Evolutionary conservation across 495 filamentous ascomycete genomes (phyloP).

Genomic region (Neurospora sp.): DNA sequence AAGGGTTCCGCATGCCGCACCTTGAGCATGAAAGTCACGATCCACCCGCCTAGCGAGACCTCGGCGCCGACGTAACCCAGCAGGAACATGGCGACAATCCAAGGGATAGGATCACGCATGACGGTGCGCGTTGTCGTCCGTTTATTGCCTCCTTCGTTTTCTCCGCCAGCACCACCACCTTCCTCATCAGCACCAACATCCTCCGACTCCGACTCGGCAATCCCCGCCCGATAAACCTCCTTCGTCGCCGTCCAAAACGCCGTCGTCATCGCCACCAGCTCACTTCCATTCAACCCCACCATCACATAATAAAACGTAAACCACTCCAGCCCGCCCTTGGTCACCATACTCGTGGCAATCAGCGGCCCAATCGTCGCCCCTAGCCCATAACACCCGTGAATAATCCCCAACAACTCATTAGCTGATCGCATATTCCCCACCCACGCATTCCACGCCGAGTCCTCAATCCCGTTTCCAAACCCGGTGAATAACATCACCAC

Average conservation of each 20-base stretch:
- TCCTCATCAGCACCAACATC: conserved; percentile 1
- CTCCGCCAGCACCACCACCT: conserved; percentile 18
- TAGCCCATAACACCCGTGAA: conserved; percentile 68
- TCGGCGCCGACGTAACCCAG: conserved; percentile 78
- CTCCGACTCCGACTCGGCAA: not conserved
- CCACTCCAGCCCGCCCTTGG: conserved; percentile 48
- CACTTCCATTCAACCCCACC: conserved; percentile 52
- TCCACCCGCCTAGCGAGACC: conserved; percentile 79
- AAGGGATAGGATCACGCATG: conserved; percentile 44
- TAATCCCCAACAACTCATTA: conserved; percentile 59
- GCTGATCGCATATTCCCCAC: conserved; percentile 65
- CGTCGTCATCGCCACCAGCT: conserved; percentile 39
- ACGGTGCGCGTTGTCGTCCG: conserved; percentile 27
- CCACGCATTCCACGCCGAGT: conserved; percentile 75
- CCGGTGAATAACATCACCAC: conserved; percentile 61
- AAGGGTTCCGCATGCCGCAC: conserved; percentile 63
- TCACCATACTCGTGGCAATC: conserved; percentile 64
- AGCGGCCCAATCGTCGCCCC: conserved; percentile 69
- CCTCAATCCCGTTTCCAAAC: conserved; percentile 59
- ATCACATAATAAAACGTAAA: conserved; percentile 56
- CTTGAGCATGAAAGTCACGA: conserved; percentile 74
- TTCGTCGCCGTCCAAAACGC: conserved; percentile 65
- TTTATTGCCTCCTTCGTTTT: not conserved
- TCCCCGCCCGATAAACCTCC: conserved; percentile 42
- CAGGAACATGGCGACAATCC: conserved; percentile 67